A percentile compares a stretch with the other conserved stretches of the same genome.
Evolutionary conservation across 192 early-diverging fungal genomes (phyloP).

Genomic region (Coemansia sp.): DNA sequence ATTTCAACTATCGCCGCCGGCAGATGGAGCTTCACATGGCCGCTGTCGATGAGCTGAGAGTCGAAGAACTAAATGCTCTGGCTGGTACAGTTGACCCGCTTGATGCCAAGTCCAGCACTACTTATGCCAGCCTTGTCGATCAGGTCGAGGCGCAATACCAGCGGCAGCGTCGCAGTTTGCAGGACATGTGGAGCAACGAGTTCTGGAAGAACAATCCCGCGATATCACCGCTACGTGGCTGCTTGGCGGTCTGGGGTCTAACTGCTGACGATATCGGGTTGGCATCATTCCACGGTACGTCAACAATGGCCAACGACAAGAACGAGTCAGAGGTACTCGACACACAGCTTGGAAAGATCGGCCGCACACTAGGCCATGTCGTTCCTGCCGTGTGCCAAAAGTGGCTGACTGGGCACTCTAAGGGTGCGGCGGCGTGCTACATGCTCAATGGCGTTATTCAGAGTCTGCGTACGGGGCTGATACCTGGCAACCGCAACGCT

Average conservation of each 20-base stretch:
- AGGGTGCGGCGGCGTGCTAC: constrained; percentile 91
- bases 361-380: constrained; percentile 82
- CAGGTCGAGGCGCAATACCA: constrained; percentile 63
- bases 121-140: constrained; percentile 23
- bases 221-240: constrained; percentile 86
- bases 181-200: constrained; percentile 75
- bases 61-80: neutral
- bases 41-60: constrained; percentile 16
- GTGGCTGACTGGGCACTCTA: constrained; percentile 88
- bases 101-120: constrained; percentile 1
- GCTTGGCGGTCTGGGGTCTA: constrained; percentile 85
- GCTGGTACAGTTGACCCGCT: neutral
- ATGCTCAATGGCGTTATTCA: constrained; percentile 94
- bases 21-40: constrained; percentile 58
- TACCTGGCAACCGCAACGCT: constrained; percentile 91
- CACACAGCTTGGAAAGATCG: constrained; percentile 84
- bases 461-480: constrained; percentile 77
- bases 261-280: constrained; percentile 91
- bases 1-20: constrained; percentile 80
- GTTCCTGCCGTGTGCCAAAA: constrained; percentile 87
- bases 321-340: constrained; percentile 91
- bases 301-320: constrained; percentile 93
- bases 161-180: constrained; percentile 71
- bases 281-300: constrained; percentile 95
- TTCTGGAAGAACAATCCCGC: constrained; percentile 76